A percentile compares a stretch with the other conserved stretches of the same genome.
Evolutionary conservation across 1,139 yeast genomes (phyloP).

Genomic region (Yamadazyma diddensiae): DNA sequence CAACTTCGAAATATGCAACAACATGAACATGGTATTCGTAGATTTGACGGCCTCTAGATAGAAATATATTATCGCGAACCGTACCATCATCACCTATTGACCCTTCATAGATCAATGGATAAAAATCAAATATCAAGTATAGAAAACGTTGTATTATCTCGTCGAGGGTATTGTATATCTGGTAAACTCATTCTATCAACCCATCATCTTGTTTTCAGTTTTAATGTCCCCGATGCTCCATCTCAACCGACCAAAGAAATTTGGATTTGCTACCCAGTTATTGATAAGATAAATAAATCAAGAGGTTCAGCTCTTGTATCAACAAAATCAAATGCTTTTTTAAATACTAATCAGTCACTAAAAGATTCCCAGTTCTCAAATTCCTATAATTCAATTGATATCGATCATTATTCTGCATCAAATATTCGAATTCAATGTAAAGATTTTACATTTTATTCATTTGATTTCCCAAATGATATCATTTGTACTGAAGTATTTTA

Average conservation of each 20-base stretch:
- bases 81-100: neutral
- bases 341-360: slow-evolving; percentile 1
- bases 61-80: neutral
- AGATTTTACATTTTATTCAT: slow-evolving; percentile 81
- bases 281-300: slow-evolving; percentile 62
- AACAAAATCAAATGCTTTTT: slow-evolving; percentile 3
- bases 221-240: slow-evolving; percentile 19
- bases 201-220: slow-evolving; percentile 78
- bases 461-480: slow-evolving; percentile 63
- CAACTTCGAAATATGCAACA: slow-evolving; percentile 48
- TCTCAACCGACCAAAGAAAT: slow-evolving; percentile 52
- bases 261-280: slow-evolving; percentile 92
- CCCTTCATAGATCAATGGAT: slow-evolving; percentile 17
- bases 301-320: slow-evolving; percentile 46
- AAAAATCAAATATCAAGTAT: slow-evolving; percentile 39
- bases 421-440: slow-evolving; percentile 72
- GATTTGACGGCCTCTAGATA: slow-evolving; percentile 49
- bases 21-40: slow-evolving; percentile 65
- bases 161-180: slow-evolving; percentile 60
- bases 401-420: slow-evolving; percentile 49
- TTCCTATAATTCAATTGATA: slow-evolving; percentile 12
- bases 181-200: slow-evolving; percentile 81
- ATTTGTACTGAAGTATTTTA: slow-evolving; percentile 72
- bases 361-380: slow-evolving; percentile 14
- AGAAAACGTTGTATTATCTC: slow-evolving; percentile 63